phyloP scores from a whole-genome alignment of 2,329 filamentous ascomycete genomes.

The Exophiala xenobiotica region DNA sequence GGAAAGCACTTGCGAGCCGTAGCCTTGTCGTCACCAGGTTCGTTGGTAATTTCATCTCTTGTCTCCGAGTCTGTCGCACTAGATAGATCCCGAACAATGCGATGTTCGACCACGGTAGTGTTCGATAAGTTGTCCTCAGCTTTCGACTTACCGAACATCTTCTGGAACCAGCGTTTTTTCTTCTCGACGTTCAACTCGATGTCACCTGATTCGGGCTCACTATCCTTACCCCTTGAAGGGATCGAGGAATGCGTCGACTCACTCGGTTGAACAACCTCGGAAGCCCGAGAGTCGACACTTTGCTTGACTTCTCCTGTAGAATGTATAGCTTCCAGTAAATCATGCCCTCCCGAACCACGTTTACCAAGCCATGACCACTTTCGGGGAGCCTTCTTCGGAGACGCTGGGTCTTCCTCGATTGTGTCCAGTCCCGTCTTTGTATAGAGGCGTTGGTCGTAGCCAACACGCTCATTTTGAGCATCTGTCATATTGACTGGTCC shows the following conservation, averaged over 20 bases:
- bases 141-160: constrained; percentile 29
- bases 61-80: constrained; percentile 15
- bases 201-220: constrained; percentile 16
- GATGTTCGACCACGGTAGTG: constrained; percentile 19
- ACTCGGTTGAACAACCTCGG: constrained; percentile 31
- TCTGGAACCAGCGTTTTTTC: constrained; percentile 31
- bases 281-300: constrained; percentile 11
- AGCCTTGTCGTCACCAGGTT: not conserved
- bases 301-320: constrained; percentile 34
- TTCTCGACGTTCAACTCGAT: constrained; percentile 26
- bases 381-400: constrained; percentile 34
- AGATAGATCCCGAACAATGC: constrained; percentile 22
- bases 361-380: constrained; percentile 50
- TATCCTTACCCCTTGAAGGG: constrained; percentile 10
- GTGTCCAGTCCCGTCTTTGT: constrained; percentile 39
- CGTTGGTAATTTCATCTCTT: not conserved
- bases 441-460: constrained; percentile 34
- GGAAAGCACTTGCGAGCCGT: constrained; percentile 10
- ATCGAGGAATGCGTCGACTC: constrained; percentile 20
- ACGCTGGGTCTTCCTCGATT: constrained; percentile 43
- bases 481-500: constrained; percentile 36
- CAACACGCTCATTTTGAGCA: constrained; percentile 18
- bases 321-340: constrained; percentile 25
- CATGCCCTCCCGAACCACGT: constrained; percentile 28
- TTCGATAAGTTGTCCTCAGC: constrained; percentile 45